Evolutionary conservation across 305 asterid species (phyloP).

Genomic region (Fraxinus paxiana): DNA sequence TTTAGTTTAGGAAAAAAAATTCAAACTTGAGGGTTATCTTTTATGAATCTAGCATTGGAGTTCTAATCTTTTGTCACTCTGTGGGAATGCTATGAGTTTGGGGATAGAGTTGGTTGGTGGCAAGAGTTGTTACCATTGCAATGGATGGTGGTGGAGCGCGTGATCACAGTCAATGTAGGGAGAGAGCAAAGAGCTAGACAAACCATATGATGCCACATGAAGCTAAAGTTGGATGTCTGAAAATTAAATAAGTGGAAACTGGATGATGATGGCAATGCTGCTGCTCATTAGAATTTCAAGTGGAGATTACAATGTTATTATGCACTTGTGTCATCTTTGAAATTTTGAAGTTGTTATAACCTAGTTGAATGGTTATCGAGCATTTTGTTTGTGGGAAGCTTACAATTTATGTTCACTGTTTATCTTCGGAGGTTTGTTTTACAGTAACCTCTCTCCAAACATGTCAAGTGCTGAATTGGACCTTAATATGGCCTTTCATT

Average conservation of each 20-base stretch:
- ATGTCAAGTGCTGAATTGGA: background rate
- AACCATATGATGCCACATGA: background rate
- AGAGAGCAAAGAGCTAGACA: background rate
- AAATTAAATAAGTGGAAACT: background rate
- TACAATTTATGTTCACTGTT: background rate
- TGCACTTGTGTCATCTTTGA: background rate
- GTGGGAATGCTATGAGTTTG: background rate
- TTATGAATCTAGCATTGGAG: background rate
- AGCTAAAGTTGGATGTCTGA: background rate
- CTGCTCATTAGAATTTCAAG: background rate
- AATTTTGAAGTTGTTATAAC: background rate
- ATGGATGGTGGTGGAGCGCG: background rate
- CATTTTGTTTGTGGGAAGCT: background rate
- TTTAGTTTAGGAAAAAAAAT: conserved; percentile 3
- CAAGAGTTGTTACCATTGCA: background rate
- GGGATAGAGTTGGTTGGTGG: background rate
- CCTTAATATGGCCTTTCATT: background rate
- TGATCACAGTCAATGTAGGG: background rate
- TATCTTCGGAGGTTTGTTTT: background rate
- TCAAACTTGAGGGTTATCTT: background rate
- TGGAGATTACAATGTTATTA: background rate
- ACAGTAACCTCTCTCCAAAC: background rate
- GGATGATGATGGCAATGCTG: background rate
- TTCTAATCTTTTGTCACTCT: background rate
- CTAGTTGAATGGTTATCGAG: background rate